Percentiles rank a stretch among this genome's conserved stretches.
Evolutionary conservation across 352 stramenopile species (phyloP).

Genomic region (Pythium brachiatum): DNA sequence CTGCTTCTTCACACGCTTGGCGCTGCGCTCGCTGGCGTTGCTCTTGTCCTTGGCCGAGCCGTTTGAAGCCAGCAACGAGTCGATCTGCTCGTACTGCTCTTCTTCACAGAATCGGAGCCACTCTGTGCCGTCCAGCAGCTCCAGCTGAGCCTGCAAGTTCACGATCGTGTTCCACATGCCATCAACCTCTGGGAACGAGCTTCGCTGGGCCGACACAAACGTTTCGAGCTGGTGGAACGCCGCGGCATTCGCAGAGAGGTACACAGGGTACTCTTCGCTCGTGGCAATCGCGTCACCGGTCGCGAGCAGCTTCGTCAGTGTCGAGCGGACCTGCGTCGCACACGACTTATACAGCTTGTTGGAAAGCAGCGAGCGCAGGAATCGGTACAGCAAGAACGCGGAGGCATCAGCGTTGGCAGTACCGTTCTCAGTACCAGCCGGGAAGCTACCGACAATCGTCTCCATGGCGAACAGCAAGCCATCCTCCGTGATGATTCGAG

Average conservation of each 20-base stretch:
- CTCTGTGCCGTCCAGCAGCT: slow-evolving; percentile 55
- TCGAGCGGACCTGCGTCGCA: slow-evolving; percentile 25
- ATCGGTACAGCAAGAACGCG: slow-evolving; percentile 47
- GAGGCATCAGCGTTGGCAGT: slow-evolving; percentile 2
- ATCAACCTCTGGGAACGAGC: slow-evolving; percentile 28
- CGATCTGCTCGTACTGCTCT: slow-evolving; percentile 58
- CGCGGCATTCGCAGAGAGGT: slow-evolving; percentile 50
- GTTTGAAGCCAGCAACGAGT: slow-evolving; percentile 30
- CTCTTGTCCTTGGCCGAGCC: slow-evolving; percentile 1
- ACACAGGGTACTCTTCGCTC: slow-evolving; percentile 35
- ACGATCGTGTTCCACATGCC: slow-evolving; percentile 39
- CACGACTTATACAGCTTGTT: slow-evolving; percentile 40
- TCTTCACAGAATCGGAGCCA: slow-evolving; percentile 74
- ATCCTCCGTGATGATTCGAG: slow-evolving; percentile 39
- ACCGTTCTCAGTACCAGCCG: neutral
- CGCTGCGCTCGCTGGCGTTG: slow-evolving; percentile 8
- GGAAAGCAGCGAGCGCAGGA: slow-evolving; percentile 50
- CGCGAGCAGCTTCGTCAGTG: slow-evolving; percentile 28
- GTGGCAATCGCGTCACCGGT: neutral
- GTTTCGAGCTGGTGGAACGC: slow-evolving; percentile 35
- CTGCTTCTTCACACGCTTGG: slow-evolving; percentile 28
- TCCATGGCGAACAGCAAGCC: slow-evolving; percentile 62
- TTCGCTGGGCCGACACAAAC: slow-evolving; percentile 19
- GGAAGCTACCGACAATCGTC: slow-evolving; percentile 34
- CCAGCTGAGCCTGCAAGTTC: slow-evolving; percentile 38